Evolutionary conservation across 805 yeast genomes (phyloP), one percentile per base, ranked within the genome.

Genomic region (Saturnispora mendoncae): DNA sequence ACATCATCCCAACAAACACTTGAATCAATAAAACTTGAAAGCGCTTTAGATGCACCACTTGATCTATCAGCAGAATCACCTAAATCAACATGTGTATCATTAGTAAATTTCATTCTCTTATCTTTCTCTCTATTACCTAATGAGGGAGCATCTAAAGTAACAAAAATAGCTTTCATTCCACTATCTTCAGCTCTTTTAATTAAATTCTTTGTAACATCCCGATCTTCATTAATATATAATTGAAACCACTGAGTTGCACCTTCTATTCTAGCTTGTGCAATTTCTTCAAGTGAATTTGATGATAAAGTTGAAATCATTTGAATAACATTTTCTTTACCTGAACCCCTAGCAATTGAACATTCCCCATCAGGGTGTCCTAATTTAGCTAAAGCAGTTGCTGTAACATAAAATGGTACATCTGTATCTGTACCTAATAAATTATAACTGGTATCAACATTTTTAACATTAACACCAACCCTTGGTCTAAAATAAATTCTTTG

Each of bases 241-340:
- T 87, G 96, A 59, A 77, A 77, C 96, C 96, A 87, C 57, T 84
- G 88, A 7, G 80, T 69, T 57, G 87, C 95, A 30, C 68, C 69
- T 12, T 73, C 76, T 1, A 62, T 62, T 24, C 81, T 78, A 4
- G 80, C 84, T 44, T 74, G 85, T 3, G 80, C 75, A 46, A 87
- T 83, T 57, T 87, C 97, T 51, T 86, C 92, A 48, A 85, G 71
- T 2, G 95, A 78, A 57, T 87, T 84, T 5, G 95, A 83, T 1
- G 97, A 90, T 51, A 86, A 68, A 1, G 95, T 88, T 4, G 96
- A 88, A 43, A 88, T 80, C 97, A 88, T 88, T 61, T 88, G 97
- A 43, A 82, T 76, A 25, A 79, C 67, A 33, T 67, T 76, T 42
- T 83, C 81, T 43, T 71, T 68, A 31, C 77, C 85, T 23, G 94